Percentiles rank a stretch among this genome's conserved stretches.
phyloP scores from a whole-genome alignment of 441 rosid species.

The Corymbia calophylla region DNA sequence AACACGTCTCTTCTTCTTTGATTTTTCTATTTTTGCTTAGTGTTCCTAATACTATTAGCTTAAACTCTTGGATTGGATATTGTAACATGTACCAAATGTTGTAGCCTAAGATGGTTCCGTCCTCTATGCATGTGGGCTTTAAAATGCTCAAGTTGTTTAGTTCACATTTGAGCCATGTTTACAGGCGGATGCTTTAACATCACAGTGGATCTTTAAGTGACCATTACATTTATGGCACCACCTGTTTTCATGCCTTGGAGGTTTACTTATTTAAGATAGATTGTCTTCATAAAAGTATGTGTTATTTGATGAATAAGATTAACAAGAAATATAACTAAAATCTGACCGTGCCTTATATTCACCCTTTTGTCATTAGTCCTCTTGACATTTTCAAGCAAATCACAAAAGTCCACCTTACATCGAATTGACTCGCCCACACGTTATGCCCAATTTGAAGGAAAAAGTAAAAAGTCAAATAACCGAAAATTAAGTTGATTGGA shows the following conservation, averaged over 20 bases:
- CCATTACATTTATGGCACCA: background rate
- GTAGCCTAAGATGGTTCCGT: too few species aligned
- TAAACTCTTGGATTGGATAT: too few species aligned
- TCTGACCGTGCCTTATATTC: background rate
- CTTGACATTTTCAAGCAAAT: background rate
- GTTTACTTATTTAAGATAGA: too few species aligned
- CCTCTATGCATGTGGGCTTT: too few species aligned
- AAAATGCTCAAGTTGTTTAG: too few species aligned
- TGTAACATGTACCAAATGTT: too few species aligned
- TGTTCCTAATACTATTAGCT: too few species aligned
- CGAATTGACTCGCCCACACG: background rate
- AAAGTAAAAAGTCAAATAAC: background rate
- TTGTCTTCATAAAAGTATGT: too few species aligned
- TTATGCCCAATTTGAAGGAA: background rate
- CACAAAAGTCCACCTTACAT: background rate
- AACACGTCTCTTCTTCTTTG: too few species aligned
- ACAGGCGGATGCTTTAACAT: fast-evolving
- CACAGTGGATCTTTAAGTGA: too few species aligned
- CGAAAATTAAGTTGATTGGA: background rate
- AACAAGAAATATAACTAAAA: background rate
- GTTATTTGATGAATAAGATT: background rate
- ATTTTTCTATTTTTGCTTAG: too few species aligned
- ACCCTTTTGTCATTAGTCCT: background rate
- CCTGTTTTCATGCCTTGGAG: background rate
- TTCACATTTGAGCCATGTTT: too few species aligned